Percentiles rank a stretch among this genome's conserved stretches.
phyloP scores from a whole-genome alignment of 164 flowering plant genomes.

The Umbilicus rupestris region DNA sequence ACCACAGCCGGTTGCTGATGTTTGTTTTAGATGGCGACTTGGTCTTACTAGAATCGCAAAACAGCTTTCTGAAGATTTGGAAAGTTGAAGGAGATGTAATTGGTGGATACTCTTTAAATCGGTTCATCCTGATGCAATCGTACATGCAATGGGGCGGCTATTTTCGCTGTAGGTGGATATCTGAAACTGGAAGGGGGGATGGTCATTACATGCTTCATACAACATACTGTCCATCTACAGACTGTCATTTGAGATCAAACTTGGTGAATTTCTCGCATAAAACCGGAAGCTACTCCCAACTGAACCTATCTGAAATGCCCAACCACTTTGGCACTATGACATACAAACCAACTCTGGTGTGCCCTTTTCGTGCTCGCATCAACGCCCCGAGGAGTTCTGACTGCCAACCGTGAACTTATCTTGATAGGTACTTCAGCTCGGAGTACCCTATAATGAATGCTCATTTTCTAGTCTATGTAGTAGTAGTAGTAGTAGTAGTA shows the following conservation, averaged over 20 bases:
- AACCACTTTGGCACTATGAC: neutral
- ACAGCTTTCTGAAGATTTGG: neutral
- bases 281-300: neutral
- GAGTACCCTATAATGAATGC: neutral
- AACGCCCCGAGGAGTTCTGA: neutral
- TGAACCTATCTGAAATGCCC: neutral
- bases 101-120: neutral
- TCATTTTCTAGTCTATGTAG: neutral
- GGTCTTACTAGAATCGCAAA: neutral
- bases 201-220: neutral
- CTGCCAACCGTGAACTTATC: neutral
- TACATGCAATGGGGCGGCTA: constrained; percentile 2
- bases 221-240: constrained; percentile 2
- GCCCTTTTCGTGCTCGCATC: neutral
- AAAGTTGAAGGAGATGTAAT: neutral
- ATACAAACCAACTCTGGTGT: constrained; percentile 3
- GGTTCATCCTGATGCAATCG: neutral
- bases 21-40: neutral
- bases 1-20: neutral
- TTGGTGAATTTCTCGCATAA: neutral
- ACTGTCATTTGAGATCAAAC: neutral
- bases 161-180: constrained; percentile 2
- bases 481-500: no score
- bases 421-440: neutral
- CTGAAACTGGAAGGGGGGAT: neutral